These are phyloP conservation scores for Aspergillus luchuensis DNA, from an alignment of 2,329 filamentous ascomycete species.

Conservation along the genomic window DNA sequence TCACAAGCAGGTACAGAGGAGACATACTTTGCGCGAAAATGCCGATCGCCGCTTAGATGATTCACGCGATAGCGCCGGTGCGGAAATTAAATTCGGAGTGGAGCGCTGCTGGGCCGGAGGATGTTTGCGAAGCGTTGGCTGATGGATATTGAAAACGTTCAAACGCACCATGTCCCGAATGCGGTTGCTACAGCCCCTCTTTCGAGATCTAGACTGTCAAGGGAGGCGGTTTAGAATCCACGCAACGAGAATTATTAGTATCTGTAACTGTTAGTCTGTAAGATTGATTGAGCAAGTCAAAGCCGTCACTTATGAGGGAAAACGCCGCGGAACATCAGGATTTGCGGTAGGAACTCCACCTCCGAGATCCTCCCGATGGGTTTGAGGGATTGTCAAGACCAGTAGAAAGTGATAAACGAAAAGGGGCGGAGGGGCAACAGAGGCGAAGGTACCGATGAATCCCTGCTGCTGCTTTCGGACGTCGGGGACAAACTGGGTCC, in stretches of 20 bases:
- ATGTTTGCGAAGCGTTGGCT: not conserved
- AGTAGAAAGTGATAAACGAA: not conserved
- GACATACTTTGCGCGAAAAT: not conserved
- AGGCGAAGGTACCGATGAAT: not conserved
- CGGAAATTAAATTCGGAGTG: conserved; percentile 6
- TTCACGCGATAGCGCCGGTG: conserved; percentile 8
- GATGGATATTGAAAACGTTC: not conserved
- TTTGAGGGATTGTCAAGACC: too few species aligned
- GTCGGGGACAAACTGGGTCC: not conserved
- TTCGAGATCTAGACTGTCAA: not conserved
- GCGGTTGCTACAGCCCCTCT: not conserved
- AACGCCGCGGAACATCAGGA: too few species aligned
- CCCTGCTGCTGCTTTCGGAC: not conserved
- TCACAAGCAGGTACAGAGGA: not conserved
- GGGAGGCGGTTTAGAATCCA: not conserved
- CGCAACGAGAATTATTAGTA: too few species aligned
- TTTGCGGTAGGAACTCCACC: too few species aligned
- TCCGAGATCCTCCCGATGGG: too few species aligned
- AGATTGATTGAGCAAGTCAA: too few species aligned
- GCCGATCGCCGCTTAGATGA: conserved; percentile 9
- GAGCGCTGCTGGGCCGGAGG: not conserved
- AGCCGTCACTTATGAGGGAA: too few species aligned
- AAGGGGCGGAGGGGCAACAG: not conserved
- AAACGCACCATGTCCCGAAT: not conserved
- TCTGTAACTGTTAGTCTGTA: too few species aligned